Percentiles rank a stretch among this genome's conserved stretches.
phyloP scores from a whole-genome alignment of 345 rosid species.

The Pugionium cornutum region DNA sequence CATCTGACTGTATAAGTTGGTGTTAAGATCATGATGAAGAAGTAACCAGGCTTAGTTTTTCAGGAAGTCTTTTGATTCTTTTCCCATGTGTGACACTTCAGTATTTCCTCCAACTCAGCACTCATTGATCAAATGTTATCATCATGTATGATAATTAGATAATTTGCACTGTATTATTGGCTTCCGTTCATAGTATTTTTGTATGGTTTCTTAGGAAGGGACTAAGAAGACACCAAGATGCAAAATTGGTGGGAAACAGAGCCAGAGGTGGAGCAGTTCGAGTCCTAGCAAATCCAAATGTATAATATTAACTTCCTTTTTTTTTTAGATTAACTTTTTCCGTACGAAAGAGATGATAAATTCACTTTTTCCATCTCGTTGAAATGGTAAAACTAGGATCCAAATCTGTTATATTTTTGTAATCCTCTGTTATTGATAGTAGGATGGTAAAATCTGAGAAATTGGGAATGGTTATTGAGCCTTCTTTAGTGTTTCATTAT shows the following conservation, averaged over 20 bases:
- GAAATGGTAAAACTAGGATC: constrained; percentile 18
- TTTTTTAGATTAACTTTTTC: background rate
- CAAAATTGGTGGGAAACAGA: constrained; percentile 38
- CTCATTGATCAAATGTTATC: background rate
- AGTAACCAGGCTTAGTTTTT: constrained; percentile 1
- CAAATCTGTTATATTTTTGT: background rate
- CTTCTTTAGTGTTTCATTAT: background rate
- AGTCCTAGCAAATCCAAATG: constrained; percentile 71
- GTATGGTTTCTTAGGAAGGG: constrained; percentile 37
- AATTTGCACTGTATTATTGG: background rate
- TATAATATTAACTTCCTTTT: constrained; percentile 50
- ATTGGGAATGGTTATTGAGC: constrained; percentile 2
- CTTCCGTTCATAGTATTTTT: background rate
- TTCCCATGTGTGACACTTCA: constrained; percentile 8
- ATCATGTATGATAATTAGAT: background rate
- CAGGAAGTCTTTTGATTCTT: background rate
- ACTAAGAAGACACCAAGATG: constrained; percentile 43
- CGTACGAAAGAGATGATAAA: background rate
- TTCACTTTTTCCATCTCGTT: constrained; percentile 21
- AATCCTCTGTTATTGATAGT: background rate
- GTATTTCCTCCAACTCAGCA: background rate
- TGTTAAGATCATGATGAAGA: constrained; percentile 4
- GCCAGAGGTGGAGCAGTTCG: constrained; percentile 58
- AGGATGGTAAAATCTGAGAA: background rate
- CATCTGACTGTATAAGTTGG: constrained; percentile 3